Evolutionary conservation across 1,139 yeast species (phyloP).

Genomic region (Sugiyamaella castrensis): DNA sequence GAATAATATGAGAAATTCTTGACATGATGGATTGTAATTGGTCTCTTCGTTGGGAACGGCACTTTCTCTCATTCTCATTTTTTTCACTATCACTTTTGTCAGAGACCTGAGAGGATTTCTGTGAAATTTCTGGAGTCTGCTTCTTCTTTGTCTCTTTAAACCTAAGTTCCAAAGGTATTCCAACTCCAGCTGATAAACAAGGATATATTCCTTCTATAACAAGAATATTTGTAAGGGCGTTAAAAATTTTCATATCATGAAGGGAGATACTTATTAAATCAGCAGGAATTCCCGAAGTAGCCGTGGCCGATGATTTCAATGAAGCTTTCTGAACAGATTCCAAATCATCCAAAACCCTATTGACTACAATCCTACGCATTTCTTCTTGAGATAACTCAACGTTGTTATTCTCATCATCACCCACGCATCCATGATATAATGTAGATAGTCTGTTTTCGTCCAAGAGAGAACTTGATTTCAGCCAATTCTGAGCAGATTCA

Average conservation of each 20-base stretch:
- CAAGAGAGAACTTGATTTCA: slow-evolving; percentile 5
- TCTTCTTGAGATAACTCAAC: neutral
- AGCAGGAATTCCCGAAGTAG: neutral
- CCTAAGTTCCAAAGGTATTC: slow-evolving; percentile 65
- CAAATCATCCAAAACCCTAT: slow-evolving; percentile 12
- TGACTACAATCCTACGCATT: slow-evolving; percentile 12
- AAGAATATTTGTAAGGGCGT: slow-evolving; percentile 59
- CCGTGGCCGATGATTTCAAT: neutral
- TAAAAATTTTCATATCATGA: slow-evolving; percentile 76
- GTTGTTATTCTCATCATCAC: neutral
- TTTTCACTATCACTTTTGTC: neutral
- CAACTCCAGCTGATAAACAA: slow-evolving; percentile 52
- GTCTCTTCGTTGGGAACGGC: neutral
- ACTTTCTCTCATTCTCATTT: neutral
- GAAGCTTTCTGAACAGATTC: slow-evolving; percentile 15
- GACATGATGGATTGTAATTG: slow-evolving; percentile 42
- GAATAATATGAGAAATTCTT: slow-evolving; percentile 49
- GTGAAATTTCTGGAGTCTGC: neutral
- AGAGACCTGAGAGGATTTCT: neutral
- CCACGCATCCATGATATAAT: neutral
- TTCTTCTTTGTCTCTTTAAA: slow-evolving; percentile 27
- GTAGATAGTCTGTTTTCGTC: neutral
- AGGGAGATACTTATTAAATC: slow-evolving; percentile 67
- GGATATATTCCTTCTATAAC: slow-evolving; percentile 73
- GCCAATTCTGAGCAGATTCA: slow-evolving; percentile 22